A percentile compares a stretch with the other conserved stretches of the same genome.
Conservation (phyloP, 2,329 filamentous ascomycete genomes). For the Epichloe uncinata region DNA sequence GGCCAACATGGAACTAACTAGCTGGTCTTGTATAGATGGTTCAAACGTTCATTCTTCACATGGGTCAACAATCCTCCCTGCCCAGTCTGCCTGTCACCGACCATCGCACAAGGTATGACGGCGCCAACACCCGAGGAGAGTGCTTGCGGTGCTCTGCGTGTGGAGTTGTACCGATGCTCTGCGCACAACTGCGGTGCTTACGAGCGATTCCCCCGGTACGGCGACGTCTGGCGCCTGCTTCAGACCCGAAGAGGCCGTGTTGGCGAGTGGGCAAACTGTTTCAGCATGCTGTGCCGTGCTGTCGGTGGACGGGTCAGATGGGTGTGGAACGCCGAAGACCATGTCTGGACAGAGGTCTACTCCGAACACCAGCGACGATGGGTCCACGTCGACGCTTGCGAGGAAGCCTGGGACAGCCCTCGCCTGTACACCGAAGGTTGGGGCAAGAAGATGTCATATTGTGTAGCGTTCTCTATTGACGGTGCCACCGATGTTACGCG, state of each 20-base stretch:
- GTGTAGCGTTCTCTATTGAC: slow-evolving; percentile 90
- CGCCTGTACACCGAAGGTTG: slow-evolving; percentile 87
- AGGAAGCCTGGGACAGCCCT: slow-evolving; percentile 91
- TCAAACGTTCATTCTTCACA: slow-evolving; percentile 85
- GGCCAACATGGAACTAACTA: slow-evolving; percentile 9
- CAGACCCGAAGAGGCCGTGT: slow-evolving; percentile 76
- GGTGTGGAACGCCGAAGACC: slow-evolving; percentile 97
- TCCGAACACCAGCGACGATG: slow-evolving; percentile 86
- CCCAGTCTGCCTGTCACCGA: slow-evolving; percentile 67
- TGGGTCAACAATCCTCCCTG: slow-evolving; percentile 96
- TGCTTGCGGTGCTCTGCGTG: slow-evolving; percentile 72
- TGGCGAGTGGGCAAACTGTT: slow-evolving; percentile 97
- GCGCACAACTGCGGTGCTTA: slow-evolving; percentile 59
- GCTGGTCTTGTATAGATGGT: slow-evolving; percentile 45
- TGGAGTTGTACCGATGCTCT: slow-evolving; percentile 85
- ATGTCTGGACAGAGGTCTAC: slow-evolving; percentile 96
- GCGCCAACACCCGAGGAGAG: slow-evolving; percentile 79
- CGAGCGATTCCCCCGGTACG: slow-evolving; percentile 92
- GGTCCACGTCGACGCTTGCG: slow-evolving; percentile 93
- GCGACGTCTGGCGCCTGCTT: slow-evolving; percentile 84
- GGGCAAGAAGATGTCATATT: slow-evolving; percentile 95
- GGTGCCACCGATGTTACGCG: slow-evolving; percentile 56
- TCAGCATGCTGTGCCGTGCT: slow-evolving; percentile 93
- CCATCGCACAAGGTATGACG: slow-evolving; percentile 70
- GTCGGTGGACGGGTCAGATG: slow-evolving; percentile 84